Conservation (phyloP, 2,329 filamentous ascomycete species). For the Fusarium sp. region DNA sequence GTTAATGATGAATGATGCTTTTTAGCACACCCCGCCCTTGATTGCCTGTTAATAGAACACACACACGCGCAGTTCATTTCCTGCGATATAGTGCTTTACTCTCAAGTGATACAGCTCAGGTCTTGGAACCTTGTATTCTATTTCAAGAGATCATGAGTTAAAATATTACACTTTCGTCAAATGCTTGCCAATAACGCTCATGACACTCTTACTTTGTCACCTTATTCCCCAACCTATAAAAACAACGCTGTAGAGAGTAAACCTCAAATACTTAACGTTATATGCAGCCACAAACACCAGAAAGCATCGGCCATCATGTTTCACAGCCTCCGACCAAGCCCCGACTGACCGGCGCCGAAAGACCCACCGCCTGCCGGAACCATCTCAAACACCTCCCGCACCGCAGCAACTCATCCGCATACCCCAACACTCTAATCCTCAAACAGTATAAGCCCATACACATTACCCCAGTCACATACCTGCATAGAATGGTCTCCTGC, state of each 20-base stretch:
- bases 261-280: neutral
- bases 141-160: neutral
- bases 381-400: neutral
- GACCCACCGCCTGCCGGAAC: conserved; percentile 10
- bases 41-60: too few species aligned
- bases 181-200: neutral
- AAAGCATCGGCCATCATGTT: neutral
- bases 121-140: neutral
- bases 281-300: neutral
- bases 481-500: neutral
- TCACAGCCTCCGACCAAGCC: conserved; percentile 1
- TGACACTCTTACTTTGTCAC: too few species aligned
- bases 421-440: neutral
- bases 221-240: neutral
- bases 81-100: too few species aligned
- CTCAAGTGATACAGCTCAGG: too few species aligned
- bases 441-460: neutral
- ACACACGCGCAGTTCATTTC: too few species aligned
- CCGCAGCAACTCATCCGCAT: neutral
- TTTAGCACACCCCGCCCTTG: too few species aligned
- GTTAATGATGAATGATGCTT: too few species aligned
- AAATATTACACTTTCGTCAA: neutral
- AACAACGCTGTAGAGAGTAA: neutral
- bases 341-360: conserved; percentile 8
- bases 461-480: neutral